Evolutionary conservation across 805 yeast genomes (phyloP).

Genomic region (Metschnikowia koreensis): DNA sequence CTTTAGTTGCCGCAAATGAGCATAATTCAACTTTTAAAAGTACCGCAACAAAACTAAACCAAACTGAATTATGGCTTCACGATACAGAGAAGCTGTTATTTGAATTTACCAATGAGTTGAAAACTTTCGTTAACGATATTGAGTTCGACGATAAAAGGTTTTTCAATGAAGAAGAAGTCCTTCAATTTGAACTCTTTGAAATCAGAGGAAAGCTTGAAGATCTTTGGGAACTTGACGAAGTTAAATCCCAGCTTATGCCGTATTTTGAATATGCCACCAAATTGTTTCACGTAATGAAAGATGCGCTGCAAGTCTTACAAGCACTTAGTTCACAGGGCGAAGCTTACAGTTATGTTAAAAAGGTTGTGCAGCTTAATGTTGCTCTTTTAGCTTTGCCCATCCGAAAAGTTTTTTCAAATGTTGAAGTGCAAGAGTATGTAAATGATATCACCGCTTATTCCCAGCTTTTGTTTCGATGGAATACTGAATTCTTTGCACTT

Average conservation of each 20-base stretch:
- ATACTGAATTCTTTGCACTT: too few species aligned
- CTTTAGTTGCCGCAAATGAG: too few species aligned
- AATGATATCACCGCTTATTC: not conserved
- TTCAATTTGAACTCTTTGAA: not conserved
- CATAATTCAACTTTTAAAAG: too few species aligned
- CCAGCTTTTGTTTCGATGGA: not conserved
- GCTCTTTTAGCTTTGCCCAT: not conserved
- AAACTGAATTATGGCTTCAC: too few species aligned
- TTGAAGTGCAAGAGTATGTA: not conserved
- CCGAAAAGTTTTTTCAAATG: not conserved
- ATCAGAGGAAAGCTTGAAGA: not conserved
- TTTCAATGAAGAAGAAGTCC: not conserved
- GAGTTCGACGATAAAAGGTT: not conserved
- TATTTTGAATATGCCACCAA: not conserved
- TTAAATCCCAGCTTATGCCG: not conserved
- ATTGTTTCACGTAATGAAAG: not conserved
- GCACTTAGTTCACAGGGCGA: not conserved
- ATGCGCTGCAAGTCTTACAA: not conserved
- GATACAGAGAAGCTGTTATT: not conserved
- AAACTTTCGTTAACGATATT: not conserved
- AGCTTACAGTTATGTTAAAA: not conserved
- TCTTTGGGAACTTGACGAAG: not conserved
- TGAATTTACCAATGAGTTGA: not conserved
- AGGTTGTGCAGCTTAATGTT: not conserved
- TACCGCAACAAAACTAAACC: too few species aligned